phyloP scores from a whole-genome alignment of 2,329 filamentous ascomycete genomes.

The Fusarium musae region DNA sequence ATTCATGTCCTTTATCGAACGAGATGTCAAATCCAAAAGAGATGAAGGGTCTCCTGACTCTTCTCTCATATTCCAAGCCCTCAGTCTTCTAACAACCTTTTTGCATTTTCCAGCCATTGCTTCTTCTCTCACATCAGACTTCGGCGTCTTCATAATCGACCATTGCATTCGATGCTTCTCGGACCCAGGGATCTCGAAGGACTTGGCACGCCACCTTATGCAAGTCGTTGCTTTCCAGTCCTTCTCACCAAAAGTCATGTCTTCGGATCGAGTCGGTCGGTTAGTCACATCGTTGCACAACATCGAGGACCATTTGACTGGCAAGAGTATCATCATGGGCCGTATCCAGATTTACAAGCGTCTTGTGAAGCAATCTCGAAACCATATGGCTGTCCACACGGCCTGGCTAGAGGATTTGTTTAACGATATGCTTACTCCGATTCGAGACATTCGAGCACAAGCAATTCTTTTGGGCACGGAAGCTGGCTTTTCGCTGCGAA shows the following conservation, averaged over 20 bases:
- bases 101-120: conserved; percentile 79
- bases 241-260: conserved; percentile 81
- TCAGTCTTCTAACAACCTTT: conserved; percentile 81
- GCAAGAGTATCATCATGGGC: conserved; percentile 82
- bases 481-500: conserved; percentile 74
- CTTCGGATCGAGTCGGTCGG: conserved; percentile 73
- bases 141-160: conserved; percentile 82
- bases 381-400: conserved; percentile 75
- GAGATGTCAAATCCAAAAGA: conserved; percentile 77
- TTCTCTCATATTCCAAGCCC: conserved; percentile 78
- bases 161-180: conserved; percentile 80
- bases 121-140: conserved; percentile 78
- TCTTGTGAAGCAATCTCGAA: conserved; percentile 76
- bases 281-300: conserved; percentile 77
- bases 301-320: conserved; percentile 78
- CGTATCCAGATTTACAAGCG: conserved; percentile 83
- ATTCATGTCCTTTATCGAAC: conserved; percentile 83
- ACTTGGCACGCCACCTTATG: conserved; percentile 81
- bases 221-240: conserved; percentile 83
- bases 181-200: conserved; percentile 76
- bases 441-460: conserved; percentile 79
- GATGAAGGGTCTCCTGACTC: conserved; percentile 68
- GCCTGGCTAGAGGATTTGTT: conserved; percentile 88
- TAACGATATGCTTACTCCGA: conserved; percentile 80
- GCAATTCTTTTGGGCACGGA: conserved; percentile 81